Conservation (phyloP, 345 rosid species). For the Hibiscus tridactylites region DNA sequence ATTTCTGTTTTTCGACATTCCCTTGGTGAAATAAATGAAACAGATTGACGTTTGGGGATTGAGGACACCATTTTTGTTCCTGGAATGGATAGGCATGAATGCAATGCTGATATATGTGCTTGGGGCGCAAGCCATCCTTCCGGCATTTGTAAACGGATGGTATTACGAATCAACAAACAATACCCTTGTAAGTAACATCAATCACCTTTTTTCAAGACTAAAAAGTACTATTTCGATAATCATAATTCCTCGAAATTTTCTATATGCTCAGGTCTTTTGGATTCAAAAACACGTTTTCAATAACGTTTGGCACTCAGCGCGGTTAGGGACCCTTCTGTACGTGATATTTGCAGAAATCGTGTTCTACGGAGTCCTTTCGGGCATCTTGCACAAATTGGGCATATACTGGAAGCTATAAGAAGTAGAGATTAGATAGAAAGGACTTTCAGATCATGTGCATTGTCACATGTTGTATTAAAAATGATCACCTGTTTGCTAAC, state of each 20-base stretch:
- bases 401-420: constrained; percentile 57
- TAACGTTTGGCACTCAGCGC: constrained; percentile 49
- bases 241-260: neutral
- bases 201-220: neutral
- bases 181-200: constrained; percentile 40
- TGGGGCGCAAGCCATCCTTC: constrained; percentile 56
- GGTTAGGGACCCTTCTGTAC: constrained; percentile 44
- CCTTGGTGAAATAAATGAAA: neutral
- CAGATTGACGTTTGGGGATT: constrained; percentile 60
- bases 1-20: neutral
- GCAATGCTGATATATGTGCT: constrained; percentile 63
- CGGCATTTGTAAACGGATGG: constrained; percentile 65
- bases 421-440: neutral
- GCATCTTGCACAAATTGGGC: constrained; percentile 45
- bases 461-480: neutral
- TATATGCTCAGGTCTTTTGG: constrained; percentile 39
- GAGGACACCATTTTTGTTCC: constrained; percentile 44
- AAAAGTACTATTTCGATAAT: neutral
- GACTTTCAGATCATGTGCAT: neutral
- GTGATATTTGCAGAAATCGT: constrained; percentile 49
- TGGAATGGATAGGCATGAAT: constrained; percentile 74
- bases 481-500: neutral
- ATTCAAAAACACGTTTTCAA: constrained; percentile 47
- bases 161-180: constrained; percentile 35
- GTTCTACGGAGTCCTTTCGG: constrained; percentile 50